Evolutionary conservation across 2,329 filamentous ascomycete genomes (phyloP).

Genomic region (Apiospora saccharicola): DNA sequence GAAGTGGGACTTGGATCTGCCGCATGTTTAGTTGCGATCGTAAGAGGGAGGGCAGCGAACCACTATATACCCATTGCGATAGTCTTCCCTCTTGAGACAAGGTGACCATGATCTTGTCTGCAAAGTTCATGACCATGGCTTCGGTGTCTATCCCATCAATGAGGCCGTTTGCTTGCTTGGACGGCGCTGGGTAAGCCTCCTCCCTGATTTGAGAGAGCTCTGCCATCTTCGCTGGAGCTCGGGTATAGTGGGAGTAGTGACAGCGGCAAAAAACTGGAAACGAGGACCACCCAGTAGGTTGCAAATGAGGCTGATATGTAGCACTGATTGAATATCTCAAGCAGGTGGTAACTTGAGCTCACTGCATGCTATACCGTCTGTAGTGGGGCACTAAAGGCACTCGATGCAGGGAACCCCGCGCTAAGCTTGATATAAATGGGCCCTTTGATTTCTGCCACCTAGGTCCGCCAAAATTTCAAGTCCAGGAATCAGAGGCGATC

Average conservation of each 20-base stretch:
- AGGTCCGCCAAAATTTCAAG: constrained; percentile 41
- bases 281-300: neutral
- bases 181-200: constrained; percentile 73
- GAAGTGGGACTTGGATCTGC: constrained; percentile 80
- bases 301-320: neutral
- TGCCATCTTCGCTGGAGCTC: constrained; percentile 36
- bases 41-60: neutral
- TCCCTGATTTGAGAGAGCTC: constrained; percentile 49
- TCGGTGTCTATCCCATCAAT: constrained; percentile 77
- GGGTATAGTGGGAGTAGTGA: neutral
- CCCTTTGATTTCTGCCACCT: constrained; percentile 40
- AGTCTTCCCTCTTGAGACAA: constrained; percentile 85
- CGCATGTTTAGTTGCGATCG: neutral
- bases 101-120: constrained; percentile 90
- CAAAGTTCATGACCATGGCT: constrained; percentile 76
- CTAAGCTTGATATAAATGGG: constrained; percentile 32
- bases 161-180: constrained; percentile 63
- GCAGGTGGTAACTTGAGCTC: neutral
- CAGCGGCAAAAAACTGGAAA: neutral
- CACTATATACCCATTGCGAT: constrained; percentile 84
- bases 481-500: constrained; percentile 23
- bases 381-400: neutral
- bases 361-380: neutral
- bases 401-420: constrained; percentile 32
- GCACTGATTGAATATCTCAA: neutral